Conservation (phyloP, 1,284 basidiomycete genomes). For the Cystobasidium pallidum region DNA sequence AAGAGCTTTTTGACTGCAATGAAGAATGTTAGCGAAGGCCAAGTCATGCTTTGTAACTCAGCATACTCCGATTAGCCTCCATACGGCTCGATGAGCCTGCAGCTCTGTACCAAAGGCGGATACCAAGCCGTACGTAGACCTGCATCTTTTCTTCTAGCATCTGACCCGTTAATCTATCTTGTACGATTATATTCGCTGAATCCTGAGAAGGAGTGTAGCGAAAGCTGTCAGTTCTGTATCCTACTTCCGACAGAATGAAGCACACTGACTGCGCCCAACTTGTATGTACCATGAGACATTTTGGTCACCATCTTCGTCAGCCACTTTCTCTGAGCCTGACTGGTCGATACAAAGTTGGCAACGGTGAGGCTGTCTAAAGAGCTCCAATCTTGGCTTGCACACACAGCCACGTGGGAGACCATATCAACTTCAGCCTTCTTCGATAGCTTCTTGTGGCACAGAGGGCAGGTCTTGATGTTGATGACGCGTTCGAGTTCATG, state of each 20-base stretch:
- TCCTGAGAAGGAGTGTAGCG: conserved; percentile 63
- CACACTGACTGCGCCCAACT: conserved; percentile 78
- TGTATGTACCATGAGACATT: conserved; percentile 76
- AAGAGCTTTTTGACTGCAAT: conserved; percentile 73
- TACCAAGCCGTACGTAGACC: conserved; percentile 89
- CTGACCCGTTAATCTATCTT: conserved; percentile 86
- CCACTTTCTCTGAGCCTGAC: conserved; percentile 96
- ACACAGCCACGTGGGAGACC: conserved; percentile 71
- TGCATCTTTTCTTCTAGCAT: conserved; percentile 97
- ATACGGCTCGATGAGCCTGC: conserved; percentile 71
- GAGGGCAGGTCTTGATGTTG: conserved; percentile 89
- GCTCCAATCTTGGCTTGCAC: conserved; percentile 89
- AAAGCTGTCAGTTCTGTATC: background rate
- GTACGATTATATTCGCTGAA: conserved; percentile 94
- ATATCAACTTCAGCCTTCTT: conserved; percentile 75
- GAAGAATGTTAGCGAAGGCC: conserved; percentile 5
- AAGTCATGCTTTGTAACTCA: background rate
- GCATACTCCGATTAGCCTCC: conserved; percentile 79
- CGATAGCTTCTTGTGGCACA: conserved; percentile 84
- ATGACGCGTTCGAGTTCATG: conserved; percentile 75
- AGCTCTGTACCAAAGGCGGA: conserved; percentile 87
- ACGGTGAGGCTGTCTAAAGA: conserved; percentile 85
- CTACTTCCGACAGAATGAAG: conserved; percentile 48
- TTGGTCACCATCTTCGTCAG: conserved; percentile 76
- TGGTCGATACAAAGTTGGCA: conserved; percentile 92